Evolutionary conservation across 768 basidiomycete genomes (phyloP).

Genomic region (Vararia minispora): DNA sequence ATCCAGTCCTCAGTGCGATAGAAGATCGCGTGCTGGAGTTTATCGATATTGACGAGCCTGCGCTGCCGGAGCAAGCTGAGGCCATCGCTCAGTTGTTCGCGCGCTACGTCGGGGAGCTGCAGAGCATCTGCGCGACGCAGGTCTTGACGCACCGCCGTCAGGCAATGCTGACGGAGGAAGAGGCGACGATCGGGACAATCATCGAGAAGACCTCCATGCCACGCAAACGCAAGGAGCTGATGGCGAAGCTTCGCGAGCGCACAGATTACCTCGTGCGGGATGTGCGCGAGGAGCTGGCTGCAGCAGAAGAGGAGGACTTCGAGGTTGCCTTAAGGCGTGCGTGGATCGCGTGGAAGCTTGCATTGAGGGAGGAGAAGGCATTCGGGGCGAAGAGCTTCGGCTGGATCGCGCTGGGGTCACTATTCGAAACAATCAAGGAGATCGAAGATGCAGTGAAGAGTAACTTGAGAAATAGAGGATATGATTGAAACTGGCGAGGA

Average conservation of each 20-base stretch:
- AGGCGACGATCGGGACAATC: slow-evolving; percentile 57
- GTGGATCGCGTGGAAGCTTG: slow-evolving; percentile 47
- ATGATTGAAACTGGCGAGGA: not conserved
- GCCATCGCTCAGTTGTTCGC: slow-evolving; percentile 17
- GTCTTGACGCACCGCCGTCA: slow-evolving; percentile 32
- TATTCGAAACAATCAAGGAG: slow-evolving; percentile 40
- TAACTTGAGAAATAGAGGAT: slow-evolving; percentile 4
- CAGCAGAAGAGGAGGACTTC: slow-evolving; percentile 30
- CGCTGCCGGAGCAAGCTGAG: slow-evolving; percentile 4
- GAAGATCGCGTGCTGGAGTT: slow-evolving; percentile 15
- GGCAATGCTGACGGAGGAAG: slow-evolving; percentile 45
- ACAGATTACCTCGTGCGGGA: slow-evolving; percentile 39
- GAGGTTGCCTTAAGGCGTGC: slow-evolving; percentile 33
- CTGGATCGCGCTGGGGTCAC: slow-evolving; percentile 45
- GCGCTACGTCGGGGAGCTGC: slow-evolving; percentile 35
- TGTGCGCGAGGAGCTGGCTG: slow-evolving; percentile 38
- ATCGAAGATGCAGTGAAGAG: slow-evolving; percentile 28
- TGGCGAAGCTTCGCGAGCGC: slow-evolving; percentile 43
- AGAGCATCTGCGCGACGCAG: slow-evolving; percentile 34
- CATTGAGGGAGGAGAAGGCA: slow-evolving; percentile 21
- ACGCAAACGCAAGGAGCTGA: slow-evolving; percentile 39
- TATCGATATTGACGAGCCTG: slow-evolving; percentile 9
- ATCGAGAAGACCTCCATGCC: slow-evolving; percentile 50
- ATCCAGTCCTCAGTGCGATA: slow-evolving; percentile 10
- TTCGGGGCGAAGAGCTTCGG: slow-evolving; percentile 56